These are phyloP conservation scores for Hysterium pulicare DNA, from an alignment of 2,329 filamentous ascomycete genomes.

Conservation along the genomic window DNA sequence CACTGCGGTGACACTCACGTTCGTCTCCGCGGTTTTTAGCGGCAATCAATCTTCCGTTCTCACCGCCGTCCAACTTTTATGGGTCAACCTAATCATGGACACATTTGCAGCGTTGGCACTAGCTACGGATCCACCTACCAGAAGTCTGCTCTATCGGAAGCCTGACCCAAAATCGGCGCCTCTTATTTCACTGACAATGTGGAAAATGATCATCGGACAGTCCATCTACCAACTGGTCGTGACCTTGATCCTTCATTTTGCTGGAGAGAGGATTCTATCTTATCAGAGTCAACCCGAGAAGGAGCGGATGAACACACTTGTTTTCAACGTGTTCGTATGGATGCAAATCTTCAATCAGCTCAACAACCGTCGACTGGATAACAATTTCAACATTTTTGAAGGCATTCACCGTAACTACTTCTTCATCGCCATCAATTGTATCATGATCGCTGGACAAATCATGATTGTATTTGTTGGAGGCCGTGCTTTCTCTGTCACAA, in stretches of 20 bases:
- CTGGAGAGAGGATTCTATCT: slow-evolving; percentile 58
- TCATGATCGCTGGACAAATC: slow-evolving; percentile 87
- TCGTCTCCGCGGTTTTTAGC: slow-evolving; percentile 79
- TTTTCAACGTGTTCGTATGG: slow-evolving; percentile 99
- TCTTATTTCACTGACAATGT: slow-evolving; percentile 87
- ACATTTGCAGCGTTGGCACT: slow-evolving; percentile 86
- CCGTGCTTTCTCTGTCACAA: slow-evolving; percentile 70
- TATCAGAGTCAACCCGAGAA: slow-evolving; percentile 49
- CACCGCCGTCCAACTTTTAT: slow-evolving; percentile 85
- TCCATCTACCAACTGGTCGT: slow-evolving; percentile 80
- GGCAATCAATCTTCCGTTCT: slow-evolving; percentile 68
- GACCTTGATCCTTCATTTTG: slow-evolving; percentile 82
- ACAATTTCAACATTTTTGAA: slow-evolving; percentile 93
- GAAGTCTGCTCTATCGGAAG: slow-evolving; percentile 75
- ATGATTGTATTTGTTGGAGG: slow-evolving; percentile 89
- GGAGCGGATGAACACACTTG: slow-evolving; percentile 66
- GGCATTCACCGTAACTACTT: slow-evolving; percentile 81
- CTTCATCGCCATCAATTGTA: slow-evolving; percentile 78
- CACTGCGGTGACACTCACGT: slow-evolving; percentile 82
- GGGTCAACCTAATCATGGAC: slow-evolving; percentile 98
- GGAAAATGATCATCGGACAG: slow-evolving; percentile 98
- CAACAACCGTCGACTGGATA: slow-evolving; percentile 94
- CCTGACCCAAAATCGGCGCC: slow-evolving; percentile 71
- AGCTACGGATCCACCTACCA: slow-evolving; percentile 84
- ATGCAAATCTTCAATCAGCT: slow-evolving; percentile 99